phyloP scores from a whole-genome alignment of 345 rosid species.

The Arabis hirsuta region DNA sequence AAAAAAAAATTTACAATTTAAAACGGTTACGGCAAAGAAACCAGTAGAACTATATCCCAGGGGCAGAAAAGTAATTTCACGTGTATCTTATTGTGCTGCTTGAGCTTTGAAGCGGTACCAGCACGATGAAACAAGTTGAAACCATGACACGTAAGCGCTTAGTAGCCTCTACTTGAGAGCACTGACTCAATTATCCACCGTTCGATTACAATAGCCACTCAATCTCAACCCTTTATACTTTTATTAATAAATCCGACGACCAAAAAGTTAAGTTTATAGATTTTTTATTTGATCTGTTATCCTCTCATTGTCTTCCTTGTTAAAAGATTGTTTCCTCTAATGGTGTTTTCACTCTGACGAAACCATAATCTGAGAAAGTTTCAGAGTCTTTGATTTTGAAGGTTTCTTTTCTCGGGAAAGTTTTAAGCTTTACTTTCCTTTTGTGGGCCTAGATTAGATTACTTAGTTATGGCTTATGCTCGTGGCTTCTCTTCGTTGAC shows the following conservation, averaged over 20 bases:
- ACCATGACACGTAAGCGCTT: slow-evolving; percentile 34
- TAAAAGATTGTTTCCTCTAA: background rate
- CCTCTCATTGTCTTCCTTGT: slow-evolving; percentile 28
- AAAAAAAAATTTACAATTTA: no score
- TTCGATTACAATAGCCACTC: slow-evolving; percentile 14
- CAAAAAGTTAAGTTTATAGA: background rate
- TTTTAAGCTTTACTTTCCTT: background rate
- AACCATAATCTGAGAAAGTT: background rate
- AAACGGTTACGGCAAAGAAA: no score
- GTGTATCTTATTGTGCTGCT: background rate
- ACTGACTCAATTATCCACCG: background rate
- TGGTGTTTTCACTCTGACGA: background rate
- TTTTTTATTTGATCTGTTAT: slow-evolving; percentile 10
- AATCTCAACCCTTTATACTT: slow-evolving; percentile 32
- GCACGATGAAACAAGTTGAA: slow-evolving; percentile 24
- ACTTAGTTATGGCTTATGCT: slow-evolving; percentile 50
- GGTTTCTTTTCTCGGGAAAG: background rate
- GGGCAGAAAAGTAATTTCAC: background rate
- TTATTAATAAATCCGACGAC: slow-evolving; percentile 5
- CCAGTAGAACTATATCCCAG: no score
- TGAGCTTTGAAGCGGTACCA: slow-evolving; percentile 33
- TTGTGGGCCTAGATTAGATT: background rate
- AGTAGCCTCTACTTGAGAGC: slow-evolving; percentile 14
- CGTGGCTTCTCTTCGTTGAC: slow-evolving; percentile 46
- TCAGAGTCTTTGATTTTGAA: slow-evolving; percentile 3